Evolutionary conservation across 768 basidiomycete species (phyloP).

Genomic region (Russula sp.): DNA sequence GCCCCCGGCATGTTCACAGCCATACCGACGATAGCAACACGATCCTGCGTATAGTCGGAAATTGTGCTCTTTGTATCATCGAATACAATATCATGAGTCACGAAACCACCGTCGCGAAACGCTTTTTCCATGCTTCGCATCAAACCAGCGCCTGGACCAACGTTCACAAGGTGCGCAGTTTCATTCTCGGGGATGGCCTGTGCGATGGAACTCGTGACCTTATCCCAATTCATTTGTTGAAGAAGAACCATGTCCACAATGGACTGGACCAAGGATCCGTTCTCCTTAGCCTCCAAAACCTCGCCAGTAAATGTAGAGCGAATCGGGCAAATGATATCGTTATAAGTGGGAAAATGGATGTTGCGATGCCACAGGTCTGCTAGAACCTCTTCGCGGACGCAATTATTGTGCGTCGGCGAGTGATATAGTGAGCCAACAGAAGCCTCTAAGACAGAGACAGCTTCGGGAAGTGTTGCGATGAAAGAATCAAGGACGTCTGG

Average conservation of each 20-base stretch:
- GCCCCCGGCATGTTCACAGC: conserved; percentile 53
- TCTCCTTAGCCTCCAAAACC: neutral
- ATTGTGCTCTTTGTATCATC: neutral
- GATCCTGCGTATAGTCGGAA: conserved; percentile 33
- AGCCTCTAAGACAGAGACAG: conserved; percentile 36
- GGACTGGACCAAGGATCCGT: conserved; percentile 10
- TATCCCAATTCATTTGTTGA: conserved; percentile 38
- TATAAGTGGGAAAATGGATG: conserved; percentile 44
- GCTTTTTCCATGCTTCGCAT: conserved; percentile 34
- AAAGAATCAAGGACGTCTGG: conserved; percentile 45
- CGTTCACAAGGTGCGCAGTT: conserved; percentile 36
- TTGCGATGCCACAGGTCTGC: conserved; percentile 37
- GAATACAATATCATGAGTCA: conserved; percentile 3
- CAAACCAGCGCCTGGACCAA: conserved; percentile 42
- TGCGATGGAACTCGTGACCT: conserved; percentile 28
- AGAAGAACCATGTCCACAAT: conserved; percentile 20
- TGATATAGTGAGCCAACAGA: conserved; percentile 50
- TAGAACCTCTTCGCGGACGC: conserved; percentile 36
- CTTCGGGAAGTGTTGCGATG: conserved; percentile 31
- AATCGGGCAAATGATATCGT: conserved; percentile 32
- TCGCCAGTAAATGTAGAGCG: conserved; percentile 18
- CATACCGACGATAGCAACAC: conserved; percentile 70
- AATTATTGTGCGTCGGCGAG: conserved; percentile 28
- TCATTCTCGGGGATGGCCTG: conserved; percentile 22
- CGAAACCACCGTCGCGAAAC: conserved; percentile 24